A percentile compares a stretch with the other conserved stretches of the same genome.
phyloP scores from a whole-genome alignment of 1,139 yeast genomes.

The Scheffersomyces lignicola region DNA sequence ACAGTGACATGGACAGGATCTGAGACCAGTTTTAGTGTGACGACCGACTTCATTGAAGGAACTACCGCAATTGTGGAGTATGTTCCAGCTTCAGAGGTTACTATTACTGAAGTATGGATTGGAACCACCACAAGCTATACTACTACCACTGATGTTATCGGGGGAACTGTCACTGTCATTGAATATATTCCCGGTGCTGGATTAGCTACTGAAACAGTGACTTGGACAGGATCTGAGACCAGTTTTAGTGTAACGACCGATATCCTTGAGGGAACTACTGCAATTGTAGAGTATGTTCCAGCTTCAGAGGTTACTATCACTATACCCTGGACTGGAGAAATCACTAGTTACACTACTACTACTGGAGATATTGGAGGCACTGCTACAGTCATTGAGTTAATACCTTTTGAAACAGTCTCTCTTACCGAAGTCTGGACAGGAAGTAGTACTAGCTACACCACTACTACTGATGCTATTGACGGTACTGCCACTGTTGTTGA shows the following conservation, averaged over 20 bases:
- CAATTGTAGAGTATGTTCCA: not conserved
- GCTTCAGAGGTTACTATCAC: not conserved
- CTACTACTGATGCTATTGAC: constrained; percentile 1
- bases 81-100: not conserved
- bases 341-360: constrained; percentile 4
- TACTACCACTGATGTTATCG: constrained; percentile 1
- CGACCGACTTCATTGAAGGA: constrained; percentile 1
- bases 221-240: constrained; percentile 2
- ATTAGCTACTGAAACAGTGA: constrained; percentile 3
- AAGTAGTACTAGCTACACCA: constrained; percentile 5
- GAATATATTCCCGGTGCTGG: constrained; percentile 1
- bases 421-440: not conserved
- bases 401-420: not conserved
- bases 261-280: not conserved
- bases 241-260: constrained; percentile 1
- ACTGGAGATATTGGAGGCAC: constrained; percentile 2
- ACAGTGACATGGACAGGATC: constrained; percentile 2
- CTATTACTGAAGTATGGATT: constrained; percentile 1
- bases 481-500: constrained; percentile 2
- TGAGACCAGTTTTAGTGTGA: not conserved
- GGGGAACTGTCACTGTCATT: constrained; percentile 2
- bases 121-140: constrained; percentile 5
- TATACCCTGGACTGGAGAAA: constrained; percentile 1
- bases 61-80: constrained; percentile 1
- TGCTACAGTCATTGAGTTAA: constrained; percentile 4